A percentile compares a stretch with the other conserved stretches of the same genome.
Evolutionary conservation across 148 eudicot species (phyloP).

Genomic region (Rheum nobile): DNA sequence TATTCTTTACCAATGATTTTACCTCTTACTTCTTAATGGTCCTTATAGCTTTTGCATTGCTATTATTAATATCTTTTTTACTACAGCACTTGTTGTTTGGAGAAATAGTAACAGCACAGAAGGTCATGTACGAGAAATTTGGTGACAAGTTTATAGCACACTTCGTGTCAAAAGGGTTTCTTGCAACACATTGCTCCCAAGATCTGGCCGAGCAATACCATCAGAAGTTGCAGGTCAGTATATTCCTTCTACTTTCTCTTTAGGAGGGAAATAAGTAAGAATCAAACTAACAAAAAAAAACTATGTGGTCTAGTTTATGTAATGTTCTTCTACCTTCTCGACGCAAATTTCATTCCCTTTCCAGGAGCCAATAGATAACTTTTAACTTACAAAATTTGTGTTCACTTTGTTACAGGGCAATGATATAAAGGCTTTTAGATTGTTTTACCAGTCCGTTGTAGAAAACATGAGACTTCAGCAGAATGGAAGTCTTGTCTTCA

Average conservation of each 20-base stretch:
- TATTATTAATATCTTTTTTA: neutral
- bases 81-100: constrained; percentile 64
- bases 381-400: neutral
- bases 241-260: neutral
- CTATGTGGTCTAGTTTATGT: neutral
- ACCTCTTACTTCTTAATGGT: neutral
- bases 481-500: constrained; percentile 89
- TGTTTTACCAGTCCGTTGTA: constrained; percentile 63
- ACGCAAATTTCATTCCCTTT: neutral
- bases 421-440: constrained; percentile 65
- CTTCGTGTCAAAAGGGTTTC: constrained; percentile 62
- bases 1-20: neutral
- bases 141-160: constrained; percentile 67
- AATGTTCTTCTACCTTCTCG: neutral
- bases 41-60: neutral
- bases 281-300: neutral
- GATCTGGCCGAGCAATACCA: constrained; percentile 80
- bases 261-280: neutral
- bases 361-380: neutral
- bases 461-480: constrained; percentile 72
- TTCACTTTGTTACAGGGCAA: constrained; percentile 37
- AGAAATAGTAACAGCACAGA: constrained; percentile 82
- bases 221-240: constrained; percentile 76
- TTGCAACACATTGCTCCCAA: constrained; percentile 63
- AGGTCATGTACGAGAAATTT: constrained; percentile 91